Percentiles rank a stretch among this genome's conserved stretches.
phyloP scores from a whole-genome alignment of 108 stramenopile species.

The Mediolabrus comicus region DNA sequence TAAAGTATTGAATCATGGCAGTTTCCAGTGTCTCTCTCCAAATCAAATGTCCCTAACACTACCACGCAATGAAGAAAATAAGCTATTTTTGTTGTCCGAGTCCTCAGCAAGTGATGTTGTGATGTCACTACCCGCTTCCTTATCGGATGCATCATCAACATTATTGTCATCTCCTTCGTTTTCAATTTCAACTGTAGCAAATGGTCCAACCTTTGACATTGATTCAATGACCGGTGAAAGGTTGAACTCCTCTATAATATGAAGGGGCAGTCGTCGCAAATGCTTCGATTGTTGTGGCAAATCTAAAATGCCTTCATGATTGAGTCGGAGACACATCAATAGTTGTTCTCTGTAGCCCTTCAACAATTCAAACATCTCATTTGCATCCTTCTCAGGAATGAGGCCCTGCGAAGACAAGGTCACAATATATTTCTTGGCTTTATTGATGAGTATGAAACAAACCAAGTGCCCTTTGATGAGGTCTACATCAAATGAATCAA shows the following conservation, averaged over 20 bases:
- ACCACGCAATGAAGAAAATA: background rate
- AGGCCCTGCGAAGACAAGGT: constrained; percentile 24
- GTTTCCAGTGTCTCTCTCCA: no score
- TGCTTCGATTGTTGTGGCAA: background rate
- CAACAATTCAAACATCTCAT: constrained; percentile 10
- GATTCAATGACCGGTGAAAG: background rate
- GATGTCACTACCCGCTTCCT: no score
- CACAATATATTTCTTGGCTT: constrained; percentile 39
- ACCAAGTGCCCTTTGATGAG: constrained; percentile 52
- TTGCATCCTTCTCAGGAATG: constrained; percentile 18
- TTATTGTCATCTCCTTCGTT: background rate
- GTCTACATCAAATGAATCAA: constrained; percentile 36
- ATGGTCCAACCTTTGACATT: background rate
- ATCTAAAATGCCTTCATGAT: background rate
- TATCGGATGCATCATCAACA: background rate
- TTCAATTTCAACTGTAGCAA: background rate
- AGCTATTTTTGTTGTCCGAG: no score
- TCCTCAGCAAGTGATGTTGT: no score
- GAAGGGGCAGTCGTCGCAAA: background rate
- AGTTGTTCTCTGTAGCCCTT: constrained; percentile 1
- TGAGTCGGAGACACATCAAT: background rate
- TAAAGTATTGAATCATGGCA: no score
- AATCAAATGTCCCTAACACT: background rate
- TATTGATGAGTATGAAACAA: constrained; percentile 58
- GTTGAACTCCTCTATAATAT: background rate